A percentile compares a stretch with the other conserved stretches of the same genome.
These are phyloP conservation scores for Trichothecium roseum DNA, from an alignment of 2,329 filamentous ascomycete genomes.

Conservation along the genomic window DNA sequence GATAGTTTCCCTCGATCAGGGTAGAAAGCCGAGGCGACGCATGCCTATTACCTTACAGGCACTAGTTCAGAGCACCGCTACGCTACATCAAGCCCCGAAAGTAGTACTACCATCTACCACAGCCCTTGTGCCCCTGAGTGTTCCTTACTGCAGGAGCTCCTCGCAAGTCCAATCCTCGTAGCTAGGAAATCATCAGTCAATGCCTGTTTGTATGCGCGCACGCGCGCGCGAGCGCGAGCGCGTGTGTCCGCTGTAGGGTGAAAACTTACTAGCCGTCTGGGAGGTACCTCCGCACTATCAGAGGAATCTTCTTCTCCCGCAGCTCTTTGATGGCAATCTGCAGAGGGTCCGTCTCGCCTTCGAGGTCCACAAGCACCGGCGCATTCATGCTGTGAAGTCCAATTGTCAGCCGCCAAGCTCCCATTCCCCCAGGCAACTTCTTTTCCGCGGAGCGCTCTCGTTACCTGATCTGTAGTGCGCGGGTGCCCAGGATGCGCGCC, in stretches of 20 bases:
- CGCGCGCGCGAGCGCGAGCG: background rate
- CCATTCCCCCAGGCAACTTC: background rate
- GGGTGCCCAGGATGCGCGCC: constrained; percentile 83
- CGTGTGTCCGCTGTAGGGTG: constrained; percentile 3
- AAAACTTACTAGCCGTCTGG: constrained; percentile 83
- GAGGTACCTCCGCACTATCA: constrained; percentile 90
- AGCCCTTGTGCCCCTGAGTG: constrained; percentile 1
- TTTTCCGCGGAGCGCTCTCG: background rate
- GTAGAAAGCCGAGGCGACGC: background rate
- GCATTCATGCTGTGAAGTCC: constrained; percentile 84
- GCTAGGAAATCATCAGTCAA: constrained; percentile 32
- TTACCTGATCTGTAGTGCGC: constrained; percentile 90
- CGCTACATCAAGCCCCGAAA: background rate
- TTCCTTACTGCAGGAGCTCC: constrained; percentile 61
- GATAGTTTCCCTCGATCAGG: no score
- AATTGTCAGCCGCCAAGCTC: constrained; percentile 9
- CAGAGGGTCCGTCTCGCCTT: constrained; percentile 94
- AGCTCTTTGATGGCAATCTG: constrained; percentile 98
- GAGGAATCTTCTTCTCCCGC: constrained; percentile 94
- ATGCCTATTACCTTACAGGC: background rate
- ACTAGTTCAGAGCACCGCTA: background rate
- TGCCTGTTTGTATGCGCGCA: background rate
- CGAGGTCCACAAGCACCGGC: constrained; percentile 88
- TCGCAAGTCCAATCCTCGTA: constrained; percentile 99
- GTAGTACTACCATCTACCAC: constrained; percentile 7